A percentile compares a stretch with the other conserved stretches of the same genome.
Evolutionary conservation across 2,329 filamentous ascomycete species (phyloP).

Genomic region (Alternaria metachromatica): DNA sequence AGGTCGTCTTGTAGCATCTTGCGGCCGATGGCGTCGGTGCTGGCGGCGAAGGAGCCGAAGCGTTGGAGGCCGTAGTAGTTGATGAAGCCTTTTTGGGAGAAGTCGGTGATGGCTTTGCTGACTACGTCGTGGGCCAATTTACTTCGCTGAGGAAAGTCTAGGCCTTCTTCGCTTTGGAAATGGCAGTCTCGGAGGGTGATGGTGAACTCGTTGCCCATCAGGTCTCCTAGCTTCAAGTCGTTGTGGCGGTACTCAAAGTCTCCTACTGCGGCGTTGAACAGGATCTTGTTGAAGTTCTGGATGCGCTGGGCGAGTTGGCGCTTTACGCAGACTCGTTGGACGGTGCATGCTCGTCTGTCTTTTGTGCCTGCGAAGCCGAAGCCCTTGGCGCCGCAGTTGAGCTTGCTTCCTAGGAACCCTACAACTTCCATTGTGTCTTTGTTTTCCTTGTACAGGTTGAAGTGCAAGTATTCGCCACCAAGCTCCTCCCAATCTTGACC

Average conservation of each 20-base stretch:
- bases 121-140: constrained; percentile 61
- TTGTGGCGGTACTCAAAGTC: constrained; percentile 79
- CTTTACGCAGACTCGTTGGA: constrained; percentile 77
- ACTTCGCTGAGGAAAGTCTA: constrained; percentile 44
- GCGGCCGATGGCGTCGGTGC: constrained; percentile 84
- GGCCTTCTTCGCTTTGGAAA: constrained; percentile 58
- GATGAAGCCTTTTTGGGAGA: constrained; percentile 81
- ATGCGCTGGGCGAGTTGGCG: constrained; percentile 69
- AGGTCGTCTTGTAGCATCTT: constrained; percentile 84
- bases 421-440: constrained; percentile 95
- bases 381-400: constrained; percentile 72
- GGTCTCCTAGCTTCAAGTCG: constrained; percentile 80
- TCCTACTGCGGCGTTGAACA: constrained; percentile 71
- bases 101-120: constrained; percentile 66
- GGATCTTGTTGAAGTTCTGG: constrained; percentile 64
- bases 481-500: constrained; percentile 67
- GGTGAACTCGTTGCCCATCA: constrained; percentile 88
- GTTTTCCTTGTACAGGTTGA: constrained; percentile 95
- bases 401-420: constrained; percentile 73
- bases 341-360: constrained; percentile 84
- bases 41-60: constrained; percentile 86
- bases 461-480: constrained; percentile 84
- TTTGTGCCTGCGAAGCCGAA: constrained; percentile 90
- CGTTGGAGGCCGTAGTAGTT: constrained; percentile 99
- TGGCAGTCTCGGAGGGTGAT: constrained; percentile 88